Evolutionary conservation across 306 rosid genomes (phyloP).

Genomic region (Corylus heterophylla): DNA sequence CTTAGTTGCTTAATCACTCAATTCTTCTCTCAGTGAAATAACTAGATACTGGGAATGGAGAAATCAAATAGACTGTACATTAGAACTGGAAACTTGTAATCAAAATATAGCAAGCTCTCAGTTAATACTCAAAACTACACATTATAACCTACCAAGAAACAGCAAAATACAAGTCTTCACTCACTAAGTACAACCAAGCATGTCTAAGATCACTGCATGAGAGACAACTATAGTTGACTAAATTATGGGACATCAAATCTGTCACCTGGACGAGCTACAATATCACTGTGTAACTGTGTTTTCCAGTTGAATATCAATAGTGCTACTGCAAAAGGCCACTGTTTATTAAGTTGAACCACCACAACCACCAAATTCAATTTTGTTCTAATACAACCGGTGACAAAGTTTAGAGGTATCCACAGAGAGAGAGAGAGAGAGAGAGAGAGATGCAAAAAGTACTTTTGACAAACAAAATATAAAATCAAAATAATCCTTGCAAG

Average conservation of each 20-base stretch:
- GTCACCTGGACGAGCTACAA: not conserved
- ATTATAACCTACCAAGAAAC: not conserved
- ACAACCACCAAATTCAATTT: conserved; percentile 1
- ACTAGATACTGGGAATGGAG: not conserved
- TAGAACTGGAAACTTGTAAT: not conserved
- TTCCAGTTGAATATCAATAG: not conserved
- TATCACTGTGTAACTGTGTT: not conserved
- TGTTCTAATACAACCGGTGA: not conserved
- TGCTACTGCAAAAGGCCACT: conserved; percentile 13
- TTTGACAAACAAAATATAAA: not conserved
- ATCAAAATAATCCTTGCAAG: conserved; percentile 17
- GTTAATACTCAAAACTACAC: not conserved
- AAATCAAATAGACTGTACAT: not conserved
- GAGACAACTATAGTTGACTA: not conserved
- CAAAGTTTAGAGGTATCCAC: not conserved
- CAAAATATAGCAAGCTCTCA: not conserved
- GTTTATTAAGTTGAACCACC: conserved; percentile 5
- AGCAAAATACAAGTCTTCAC: not conserved
- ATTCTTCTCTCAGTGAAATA: not conserved
- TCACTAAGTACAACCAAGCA: not conserved
- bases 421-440: conserved; percentile 20
- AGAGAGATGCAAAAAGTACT: not conserved
- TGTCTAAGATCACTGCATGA: not conserved
- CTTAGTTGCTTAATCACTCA: no score
- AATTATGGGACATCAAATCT: not conserved